Evolutionary conservation across 2,329 filamentous ascomycete species (phyloP).

Genomic region (Fragosphaeria purpurea): DNA sequence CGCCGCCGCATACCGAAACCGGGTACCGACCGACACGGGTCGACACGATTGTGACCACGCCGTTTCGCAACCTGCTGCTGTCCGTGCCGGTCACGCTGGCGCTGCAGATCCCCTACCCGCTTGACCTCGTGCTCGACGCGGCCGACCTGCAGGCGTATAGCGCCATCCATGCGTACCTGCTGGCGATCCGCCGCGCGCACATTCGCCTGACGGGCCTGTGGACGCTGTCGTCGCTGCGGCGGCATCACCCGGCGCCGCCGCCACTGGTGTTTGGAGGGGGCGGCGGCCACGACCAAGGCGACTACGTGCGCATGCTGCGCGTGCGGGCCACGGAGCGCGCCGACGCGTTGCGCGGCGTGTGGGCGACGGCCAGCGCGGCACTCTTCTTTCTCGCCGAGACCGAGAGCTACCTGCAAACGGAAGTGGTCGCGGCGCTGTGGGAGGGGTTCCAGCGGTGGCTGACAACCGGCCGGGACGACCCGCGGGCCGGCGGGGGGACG

Average conservation of each 20-base stretch:
- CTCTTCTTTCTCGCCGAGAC: slow-evolving; percentile 85
- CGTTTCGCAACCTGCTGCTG: slow-evolving; percentile 74
- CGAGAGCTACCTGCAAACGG: slow-evolving; percentile 79
- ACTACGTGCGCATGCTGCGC: slow-evolving; percentile 46
- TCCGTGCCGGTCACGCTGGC: slow-evolving; percentile 63
- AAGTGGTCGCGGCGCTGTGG: slow-evolving; percentile 76
- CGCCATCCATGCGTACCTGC: slow-evolving; percentile 74
- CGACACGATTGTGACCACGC: slow-evolving; percentile 32
- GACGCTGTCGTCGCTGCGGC: slow-evolving; percentile 70
- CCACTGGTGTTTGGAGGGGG: slow-evolving; percentile 50
- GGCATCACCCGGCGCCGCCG: slow-evolving; percentile 65
- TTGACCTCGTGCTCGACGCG: slow-evolving; percentile 77
- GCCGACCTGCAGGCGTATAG: slow-evolving; percentile 73
- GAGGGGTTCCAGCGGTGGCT: slow-evolving; percentile 71
- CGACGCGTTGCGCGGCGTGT: slow-evolving; percentile 65
- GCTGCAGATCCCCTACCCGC: slow-evolving; percentile 63
- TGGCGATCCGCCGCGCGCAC: slow-evolving; percentile 77
- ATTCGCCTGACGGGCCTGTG: slow-evolving; percentile 76
- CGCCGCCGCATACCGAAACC: slow-evolving; percentile 6
- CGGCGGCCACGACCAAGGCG: slow-evolving; percentile 33
- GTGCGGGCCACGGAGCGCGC: slow-evolving; percentile 53
- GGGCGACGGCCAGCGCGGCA: slow-evolving; percentile 80
- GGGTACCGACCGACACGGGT: neutral
- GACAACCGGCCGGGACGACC: slow-evolving; percentile 30
- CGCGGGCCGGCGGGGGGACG: slow-evolving; percentile 8